Conservation (phyloP, 176 grass and related monocot species). For the Musa itinerans region DNA sequence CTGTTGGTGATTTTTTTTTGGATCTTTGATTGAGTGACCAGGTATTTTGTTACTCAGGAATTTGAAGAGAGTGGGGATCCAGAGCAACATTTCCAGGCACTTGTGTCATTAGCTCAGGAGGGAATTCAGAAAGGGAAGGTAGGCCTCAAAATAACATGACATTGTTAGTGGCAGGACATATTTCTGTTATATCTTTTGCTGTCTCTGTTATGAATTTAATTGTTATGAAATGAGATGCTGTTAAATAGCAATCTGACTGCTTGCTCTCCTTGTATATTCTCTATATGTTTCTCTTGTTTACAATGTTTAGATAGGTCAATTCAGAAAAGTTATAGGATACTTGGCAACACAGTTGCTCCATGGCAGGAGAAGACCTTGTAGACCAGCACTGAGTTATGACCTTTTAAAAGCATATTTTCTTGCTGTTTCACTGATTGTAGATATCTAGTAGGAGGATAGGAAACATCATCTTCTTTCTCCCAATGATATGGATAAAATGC, state of each 20-base stretch:
- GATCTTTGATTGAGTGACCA: conserved; percentile 8
- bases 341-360: neutral
- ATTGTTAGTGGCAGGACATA: too few relatives aligned
- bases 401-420: neutral
- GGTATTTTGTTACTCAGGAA: conserved; percentile 39
- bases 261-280: neutral
- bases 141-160: neutral
- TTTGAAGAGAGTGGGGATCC: conserved; percentile 93
- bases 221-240: neutral
- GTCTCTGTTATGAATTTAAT: neutral
- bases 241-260: neutral
- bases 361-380: neutral
- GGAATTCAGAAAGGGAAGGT: conserved; percentile 89
- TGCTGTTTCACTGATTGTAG: neutral
- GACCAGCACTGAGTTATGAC: neutral
- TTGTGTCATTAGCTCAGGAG: conserved; percentile 58
- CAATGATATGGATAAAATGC: neutral
- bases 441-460: neutral
- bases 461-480: neutral
- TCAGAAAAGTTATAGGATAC: neutral
- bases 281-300: neutral
- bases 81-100: conserved; percentile 64
- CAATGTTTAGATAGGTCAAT: neutral
- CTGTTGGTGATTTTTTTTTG: conserved; percentile 3
- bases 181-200: neutral